Conservation (phyloP, 139 green algal species). For the Coelastrella sp. region DNA sequence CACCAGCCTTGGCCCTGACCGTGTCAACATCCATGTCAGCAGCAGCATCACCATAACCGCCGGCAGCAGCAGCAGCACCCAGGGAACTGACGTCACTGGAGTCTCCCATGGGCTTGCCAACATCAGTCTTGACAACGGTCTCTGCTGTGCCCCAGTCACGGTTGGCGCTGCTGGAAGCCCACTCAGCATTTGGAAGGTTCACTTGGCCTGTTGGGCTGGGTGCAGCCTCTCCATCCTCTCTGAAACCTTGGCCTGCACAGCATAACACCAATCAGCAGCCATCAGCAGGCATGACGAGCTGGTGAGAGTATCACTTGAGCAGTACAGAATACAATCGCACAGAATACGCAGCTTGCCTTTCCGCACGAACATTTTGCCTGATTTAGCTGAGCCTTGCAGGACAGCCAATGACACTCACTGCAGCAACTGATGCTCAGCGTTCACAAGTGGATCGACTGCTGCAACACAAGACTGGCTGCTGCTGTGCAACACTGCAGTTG, state of each 20-base stretch:
- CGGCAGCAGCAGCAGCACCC: constrained; percentile 4
- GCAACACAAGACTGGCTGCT: too few relatives aligned
- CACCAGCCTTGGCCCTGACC: neutral
- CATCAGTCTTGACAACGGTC: neutral
- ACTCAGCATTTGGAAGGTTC: neutral
- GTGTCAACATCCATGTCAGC: neutral
- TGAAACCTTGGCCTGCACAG: neutral
- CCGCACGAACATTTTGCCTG: too few relatives aligned
- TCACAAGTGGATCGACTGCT: too few relatives aligned
- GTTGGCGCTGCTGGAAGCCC: neutral
- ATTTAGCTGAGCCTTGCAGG: too few relatives aligned
- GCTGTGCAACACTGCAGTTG: too few relatives aligned
- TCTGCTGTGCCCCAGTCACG: neutral
- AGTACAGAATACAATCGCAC: too few relatives aligned
- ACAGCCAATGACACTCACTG: too few relatives aligned
- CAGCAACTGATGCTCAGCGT: too few relatives aligned
- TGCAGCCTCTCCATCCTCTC: neutral
- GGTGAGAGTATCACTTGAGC: too few relatives aligned
- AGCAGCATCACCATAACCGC: neutral
- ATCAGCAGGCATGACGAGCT: too few relatives aligned
- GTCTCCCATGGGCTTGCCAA: neutral
- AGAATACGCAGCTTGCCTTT: too few relatives aligned
- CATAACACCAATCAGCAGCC: neutral
- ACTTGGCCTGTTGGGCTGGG: neutral
- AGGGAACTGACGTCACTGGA: neutral